Conservation (phyloP, 805 yeast species). For the Alloascoidea hylecoeti region DNA sequence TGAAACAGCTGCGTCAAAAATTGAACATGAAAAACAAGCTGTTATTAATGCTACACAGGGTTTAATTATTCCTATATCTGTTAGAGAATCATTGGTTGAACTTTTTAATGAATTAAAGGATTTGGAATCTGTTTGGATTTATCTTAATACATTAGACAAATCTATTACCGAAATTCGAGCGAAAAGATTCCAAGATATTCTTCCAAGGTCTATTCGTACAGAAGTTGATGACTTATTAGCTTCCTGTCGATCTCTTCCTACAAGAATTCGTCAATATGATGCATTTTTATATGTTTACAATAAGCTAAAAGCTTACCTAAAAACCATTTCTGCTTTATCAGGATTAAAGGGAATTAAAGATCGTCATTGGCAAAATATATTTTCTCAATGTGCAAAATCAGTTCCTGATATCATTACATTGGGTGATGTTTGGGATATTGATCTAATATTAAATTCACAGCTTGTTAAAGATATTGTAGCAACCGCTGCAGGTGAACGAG, state of each 20-base stretch:
- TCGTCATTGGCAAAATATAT: conserved; percentile 53
- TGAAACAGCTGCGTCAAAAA: conserved; percentile 10
- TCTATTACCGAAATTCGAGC: conserved; percentile 26
- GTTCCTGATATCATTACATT: conserved; percentile 17
- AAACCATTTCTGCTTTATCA: conserved; percentile 22
- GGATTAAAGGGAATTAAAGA: conserved; percentile 40
- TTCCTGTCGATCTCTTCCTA: conserved; percentile 36
- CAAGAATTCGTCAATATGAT: conserved; percentile 45
- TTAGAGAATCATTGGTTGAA: conserved; percentile 15
- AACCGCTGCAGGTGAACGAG: conserved; percentile 61
- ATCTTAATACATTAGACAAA: conserved; percentile 37
- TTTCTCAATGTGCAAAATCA: conserved; percentile 16
- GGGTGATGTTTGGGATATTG: conserved; percentile 48
- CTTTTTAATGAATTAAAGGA: conserved; percentile 37
- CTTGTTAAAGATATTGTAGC: conserved; percentile 33
- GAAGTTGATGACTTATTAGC: conserved; percentile 35
- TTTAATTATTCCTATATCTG: conserved; percentile 19
- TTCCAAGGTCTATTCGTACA: conserved; percentile 28
- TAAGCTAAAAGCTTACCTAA: conserved; percentile 24
- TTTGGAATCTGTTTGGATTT: conserved; percentile 47
- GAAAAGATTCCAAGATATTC: conserved; percentile 33
- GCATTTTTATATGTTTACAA: conserved; percentile 51
- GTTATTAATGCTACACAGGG: conserved; percentile 19
- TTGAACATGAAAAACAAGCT: conserved; percentile 8
- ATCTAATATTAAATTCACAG: conserved; percentile 29